A percentile compares a stretch with the other conserved stretches of the same genome.
Evolutionary conservation across 495 filamentous ascomycete genomes (phyloP).

Genomic region (Astrocystis sublimbata): DNA sequence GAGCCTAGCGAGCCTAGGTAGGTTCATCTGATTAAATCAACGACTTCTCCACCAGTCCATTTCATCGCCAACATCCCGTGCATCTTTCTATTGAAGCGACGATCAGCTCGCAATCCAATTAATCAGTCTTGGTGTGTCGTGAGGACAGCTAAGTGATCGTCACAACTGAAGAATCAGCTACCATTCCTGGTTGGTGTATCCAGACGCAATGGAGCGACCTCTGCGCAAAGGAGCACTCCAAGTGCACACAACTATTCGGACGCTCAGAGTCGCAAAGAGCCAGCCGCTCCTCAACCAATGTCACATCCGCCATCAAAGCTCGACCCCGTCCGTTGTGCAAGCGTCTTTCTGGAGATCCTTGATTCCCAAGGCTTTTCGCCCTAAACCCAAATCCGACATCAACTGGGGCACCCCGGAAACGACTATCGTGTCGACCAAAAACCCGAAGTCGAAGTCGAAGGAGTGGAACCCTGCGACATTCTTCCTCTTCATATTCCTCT

Average conservation of each 20-base stretch:
- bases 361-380: conserved; percentile 54
- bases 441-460: conserved; percentile 54
- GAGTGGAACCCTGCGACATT: conserved; percentile 93
- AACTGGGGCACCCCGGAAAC: conserved; percentile 21
- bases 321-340: conserved; percentile 59
- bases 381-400: conserved; percentile 17
- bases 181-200: too few species aligned
- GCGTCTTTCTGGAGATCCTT: conserved; percentile 70
- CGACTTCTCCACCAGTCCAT: too few species aligned
- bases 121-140: too few species aligned
- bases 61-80: neutral
- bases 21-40: too few species aligned
- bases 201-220: conserved; percentile 22
- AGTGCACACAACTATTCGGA: conserved; percentile 9
- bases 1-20: too few species aligned
- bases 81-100: too few species aligned
- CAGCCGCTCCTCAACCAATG: conserved; percentile 5
- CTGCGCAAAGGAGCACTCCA: conserved; percentile 20
- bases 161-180: too few species aligned
- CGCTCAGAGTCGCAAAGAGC: neutral
- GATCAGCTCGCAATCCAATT: too few species aligned
- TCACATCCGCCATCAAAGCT: conserved; percentile 27
- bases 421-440: too few species aligned
- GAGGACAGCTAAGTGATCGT: too few species aligned
- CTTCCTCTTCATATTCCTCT: conserved; percentile 85